Evolutionary conservation across 2,329 filamentous ascomycete species (phyloP), one percentile per base, ranked within the genome.

Genomic region (Byssothecium circinans): DNA sequence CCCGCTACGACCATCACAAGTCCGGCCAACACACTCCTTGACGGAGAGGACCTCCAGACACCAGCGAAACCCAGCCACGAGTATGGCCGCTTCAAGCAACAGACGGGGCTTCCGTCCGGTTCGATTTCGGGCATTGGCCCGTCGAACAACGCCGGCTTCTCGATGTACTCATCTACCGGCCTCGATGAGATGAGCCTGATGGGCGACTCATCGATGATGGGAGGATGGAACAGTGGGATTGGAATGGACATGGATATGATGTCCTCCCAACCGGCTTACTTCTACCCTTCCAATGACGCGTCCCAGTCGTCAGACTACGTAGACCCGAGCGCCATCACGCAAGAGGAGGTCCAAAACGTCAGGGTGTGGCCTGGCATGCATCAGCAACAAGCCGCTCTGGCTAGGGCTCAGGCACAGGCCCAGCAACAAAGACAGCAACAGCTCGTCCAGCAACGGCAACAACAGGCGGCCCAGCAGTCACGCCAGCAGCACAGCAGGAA

Each of bases 321-420:
- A 56, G 86, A 95, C 72, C 89, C 90, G 1, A 89, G 81, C 68
- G 83, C 81, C 47, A 84, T 94, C 53, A 82, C 78, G 40, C 79
- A 87, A 65, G 84, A 88, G 60, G 75, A 83, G 54, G 71, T 72
- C 23, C 75, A 78, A 42, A 66, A 80, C 72, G 87, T 89, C 56
- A 85, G 91, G 56, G 85, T 95, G 59, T 96, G 89, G 78, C 92
- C 92, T 11, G 92, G 91, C 43, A 94, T 95, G 81, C 92, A 97
- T 75, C 89, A 91, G 64, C 90, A 91, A 68, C 84, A 87, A 73
- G 91, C 90, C 41, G 89, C 89, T 49, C 45, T 67, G 45, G 65
- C 65, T 35, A 68, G 70, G 55, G 66, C 63, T 14, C 63, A 67
- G 47, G 51, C 57, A 35, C 62, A 67, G 40, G 62, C 64, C 23